phyloP scores from a whole-genome alignment of 352 stramenopile species.

The Nothophytophthora sp. region DNA sequence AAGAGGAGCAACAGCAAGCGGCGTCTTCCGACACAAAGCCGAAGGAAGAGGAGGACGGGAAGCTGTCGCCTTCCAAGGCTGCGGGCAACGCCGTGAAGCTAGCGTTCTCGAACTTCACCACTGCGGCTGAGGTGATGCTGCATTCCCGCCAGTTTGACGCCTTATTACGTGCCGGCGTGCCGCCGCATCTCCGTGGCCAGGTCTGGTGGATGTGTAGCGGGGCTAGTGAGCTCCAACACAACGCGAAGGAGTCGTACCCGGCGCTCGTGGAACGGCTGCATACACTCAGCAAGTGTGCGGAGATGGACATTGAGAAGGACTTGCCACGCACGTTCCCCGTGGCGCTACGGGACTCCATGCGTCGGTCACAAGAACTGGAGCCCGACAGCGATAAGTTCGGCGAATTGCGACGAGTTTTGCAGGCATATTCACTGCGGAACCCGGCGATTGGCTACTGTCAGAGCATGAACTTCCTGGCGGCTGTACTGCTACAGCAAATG shows the following conservation, averaged over 20 bases:
- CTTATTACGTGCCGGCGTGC: constrained; percentile 64
- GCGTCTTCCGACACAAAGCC: no score
- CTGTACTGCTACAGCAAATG: constrained; percentile 79
- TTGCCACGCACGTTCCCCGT: constrained; percentile 79
- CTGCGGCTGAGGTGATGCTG: constrained; percentile 49
- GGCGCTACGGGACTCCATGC: constrained; percentile 25
- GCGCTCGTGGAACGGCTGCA: constrained; percentile 54
- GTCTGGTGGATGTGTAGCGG: constrained; percentile 87
- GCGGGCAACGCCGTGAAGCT: constrained; percentile 41
- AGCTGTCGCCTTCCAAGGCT: constrained; percentile 26
- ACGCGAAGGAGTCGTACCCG: constrained; percentile 52
- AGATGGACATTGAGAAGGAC: constrained; percentile 91
- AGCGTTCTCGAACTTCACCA: constrained; percentile 49
- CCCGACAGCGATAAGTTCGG: constrained; percentile 38
- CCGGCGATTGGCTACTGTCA: constrained; percentile 89
- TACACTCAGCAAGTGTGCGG: constrained; percentile 59
- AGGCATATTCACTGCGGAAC: constrained; percentile 87
- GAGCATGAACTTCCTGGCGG: constrained; percentile 89
- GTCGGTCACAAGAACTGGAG: constrained; percentile 19
- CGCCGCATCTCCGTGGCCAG: constrained; percentile 59
- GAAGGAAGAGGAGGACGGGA: constrained; percentile 10
- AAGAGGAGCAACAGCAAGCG: no score
- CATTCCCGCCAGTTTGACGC: constrained; percentile 66
- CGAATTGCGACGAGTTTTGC: constrained; percentile 77
- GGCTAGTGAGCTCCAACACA: constrained; percentile 45